These are phyloP conservation scores for Mycena venus DNA, from an alignment of 768 basidiomycete species.

Conservation along the genomic window DNA sequence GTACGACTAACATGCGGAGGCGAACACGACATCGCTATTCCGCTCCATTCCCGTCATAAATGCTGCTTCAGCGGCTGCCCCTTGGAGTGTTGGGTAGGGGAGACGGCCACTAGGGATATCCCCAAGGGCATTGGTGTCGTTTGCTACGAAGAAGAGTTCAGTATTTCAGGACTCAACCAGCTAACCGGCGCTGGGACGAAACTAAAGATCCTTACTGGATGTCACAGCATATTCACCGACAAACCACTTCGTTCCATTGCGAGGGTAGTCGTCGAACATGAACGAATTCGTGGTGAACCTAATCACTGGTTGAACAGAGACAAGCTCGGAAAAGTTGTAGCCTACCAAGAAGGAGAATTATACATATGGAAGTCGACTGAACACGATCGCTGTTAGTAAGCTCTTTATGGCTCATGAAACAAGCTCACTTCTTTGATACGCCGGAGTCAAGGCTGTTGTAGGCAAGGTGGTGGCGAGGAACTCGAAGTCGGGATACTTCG, in stretches of 20 bases:
- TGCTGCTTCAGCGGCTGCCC: conserved; percentile 65
- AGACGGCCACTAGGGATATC: conserved; percentile 45
- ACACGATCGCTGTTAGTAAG: neutral
- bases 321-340: neutral
- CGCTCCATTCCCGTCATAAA: conserved; percentile 74
- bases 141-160: conserved; percentile 47
- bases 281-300: conserved; percentile 65
- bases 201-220: conserved; percentile 45
- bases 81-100: conserved; percentile 50
- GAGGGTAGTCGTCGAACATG: conserved; percentile 65
- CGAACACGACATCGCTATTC: conserved; percentile 72
- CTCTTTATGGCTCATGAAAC: neutral
- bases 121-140: conserved; percentile 44
- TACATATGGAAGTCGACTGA: conserved; percentile 69
- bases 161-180: too few species aligned
- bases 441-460: conserved; percentile 56
- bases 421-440: conserved; percentile 51
- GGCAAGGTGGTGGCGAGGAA: conserved; percentile 64
- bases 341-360: conserved; percentile 54
- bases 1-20: conserved; percentile 55
- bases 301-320: neutral
- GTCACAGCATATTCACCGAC: conserved; percentile 70
- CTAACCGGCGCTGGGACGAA: too few species aligned
- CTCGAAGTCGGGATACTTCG: conserved; percentile 48
- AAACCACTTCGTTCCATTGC: conserved; percentile 67